Conservation (phyloP, 176 grass and related monocot genomes). For the Oryza officinalis region DNA sequence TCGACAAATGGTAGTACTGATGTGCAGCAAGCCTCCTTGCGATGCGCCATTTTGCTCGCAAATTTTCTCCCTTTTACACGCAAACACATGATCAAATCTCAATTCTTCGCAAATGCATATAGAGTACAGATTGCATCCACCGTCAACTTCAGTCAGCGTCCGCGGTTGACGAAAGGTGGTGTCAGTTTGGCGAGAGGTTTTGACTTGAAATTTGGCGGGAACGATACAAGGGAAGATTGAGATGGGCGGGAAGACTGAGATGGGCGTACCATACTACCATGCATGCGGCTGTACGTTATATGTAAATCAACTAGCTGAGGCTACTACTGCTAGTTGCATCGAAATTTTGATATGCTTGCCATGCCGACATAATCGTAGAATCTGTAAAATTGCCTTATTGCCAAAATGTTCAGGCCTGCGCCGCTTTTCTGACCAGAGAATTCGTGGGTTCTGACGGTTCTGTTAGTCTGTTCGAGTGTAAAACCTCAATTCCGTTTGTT, state of each 20-base stretch:
- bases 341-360: not conserved
- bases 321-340: not conserved
- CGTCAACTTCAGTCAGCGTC: not conserved
- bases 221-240: not conserved
- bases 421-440: not conserved
- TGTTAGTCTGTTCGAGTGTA: no score
- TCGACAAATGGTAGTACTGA: no score
- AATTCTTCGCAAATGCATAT: no score
- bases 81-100: no score
- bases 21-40: no score
- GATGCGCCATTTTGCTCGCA: no score
- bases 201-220: not conserved
- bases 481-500: no score
- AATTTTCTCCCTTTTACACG: no score
- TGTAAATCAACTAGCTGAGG: not conserved
- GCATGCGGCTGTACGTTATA: not conserved
- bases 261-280: not conserved
- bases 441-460: not conserved
- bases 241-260: not conserved
- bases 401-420: not conserved
- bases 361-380: constrained; percentile 29
- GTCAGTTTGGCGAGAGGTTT: not conserved
- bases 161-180: not conserved
- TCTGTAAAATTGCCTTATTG: not conserved
- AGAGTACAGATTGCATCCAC: not conserved